A percentile compares a stretch with the other conserved stretches of the same genome.
Evolutionary conservation across 2,329 filamentous ascomycete species (phyloP).

Genomic region (Dactylella cylindrospora): DNA sequence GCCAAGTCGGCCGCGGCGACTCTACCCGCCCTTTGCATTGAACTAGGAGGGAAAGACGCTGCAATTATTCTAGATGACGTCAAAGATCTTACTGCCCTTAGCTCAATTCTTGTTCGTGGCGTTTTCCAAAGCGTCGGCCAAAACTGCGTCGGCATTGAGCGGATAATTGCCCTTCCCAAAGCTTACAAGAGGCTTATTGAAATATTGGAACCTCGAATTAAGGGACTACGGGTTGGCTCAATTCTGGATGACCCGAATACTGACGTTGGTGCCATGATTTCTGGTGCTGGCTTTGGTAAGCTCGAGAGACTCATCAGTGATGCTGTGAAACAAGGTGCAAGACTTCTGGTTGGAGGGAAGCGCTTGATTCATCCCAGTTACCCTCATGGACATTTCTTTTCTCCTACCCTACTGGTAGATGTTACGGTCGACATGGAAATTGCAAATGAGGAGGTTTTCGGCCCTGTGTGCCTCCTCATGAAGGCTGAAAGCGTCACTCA

Average conservation of each 20-base stretch:
- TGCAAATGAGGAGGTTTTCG: conserved; percentile 88
- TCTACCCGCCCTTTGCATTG: conserved; percentile 84
- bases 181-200: conserved; percentile 73
- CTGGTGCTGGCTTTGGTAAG: conserved; percentile 69
- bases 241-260: conserved; percentile 62
- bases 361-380: conserved; percentile 71
- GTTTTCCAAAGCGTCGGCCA: conserved; percentile 94
- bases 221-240: conserved; percentile 73
- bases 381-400: conserved; percentile 84
- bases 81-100: conserved; percentile 68
- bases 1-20: conserved; percentile 80
- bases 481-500: conserved; percentile 66
- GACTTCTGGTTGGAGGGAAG: conserved; percentile 76
- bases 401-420: conserved; percentile 84
- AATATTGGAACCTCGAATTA: conserved; percentile 72
- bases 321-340: conserved; percentile 76
- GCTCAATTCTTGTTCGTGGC: conserved; percentile 82
- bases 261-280: conserved; percentile 90
- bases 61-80: conserved; percentile 84
- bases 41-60: conserved; percentile 93
- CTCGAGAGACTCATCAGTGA: conserved; percentile 76
- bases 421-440: conserved; percentile 84
- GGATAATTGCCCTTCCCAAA: conserved; percentile 76
- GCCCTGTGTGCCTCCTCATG: conserved; percentile 84
- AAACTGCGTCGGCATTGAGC: conserved; percentile 97